phyloP scores from a whole-genome alignment of 208 protist genomes.

The Endotrypanum monterogeii region DNA sequence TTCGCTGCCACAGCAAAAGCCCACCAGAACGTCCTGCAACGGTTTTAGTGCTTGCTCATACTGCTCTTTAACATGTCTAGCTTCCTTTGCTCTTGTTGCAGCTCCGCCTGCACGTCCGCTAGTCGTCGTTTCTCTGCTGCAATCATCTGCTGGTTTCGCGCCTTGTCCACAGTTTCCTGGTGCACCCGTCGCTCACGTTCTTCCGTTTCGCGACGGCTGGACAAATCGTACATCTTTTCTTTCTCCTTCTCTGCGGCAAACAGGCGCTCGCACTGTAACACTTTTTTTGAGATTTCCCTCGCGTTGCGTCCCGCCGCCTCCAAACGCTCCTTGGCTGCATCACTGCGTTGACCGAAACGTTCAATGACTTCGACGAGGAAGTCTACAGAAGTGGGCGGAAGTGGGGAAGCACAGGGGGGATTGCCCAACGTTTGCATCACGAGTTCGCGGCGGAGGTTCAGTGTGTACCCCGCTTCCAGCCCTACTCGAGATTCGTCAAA shows the following conservation, averaged over 20 bases:
- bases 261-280: conserved; percentile 34
- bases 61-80: conserved; percentile 51
- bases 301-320: conserved; percentile 30
- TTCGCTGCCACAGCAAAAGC: background rate
- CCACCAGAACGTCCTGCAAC: conserved; percentile 1
- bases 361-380: conserved; percentile 51
- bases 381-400: conserved; percentile 31
- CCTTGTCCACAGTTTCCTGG: conserved; percentile 40
- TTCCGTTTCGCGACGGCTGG: conserved; percentile 39
- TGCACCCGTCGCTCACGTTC: conserved; percentile 57
- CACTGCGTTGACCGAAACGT: conserved; percentile 28
- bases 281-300: conserved; percentile 27
- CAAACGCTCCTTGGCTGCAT: conserved; percentile 30
- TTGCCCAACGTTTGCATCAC: conserved; percentile 46
- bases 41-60: conserved; percentile 71
- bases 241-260: conserved; percentile 58
- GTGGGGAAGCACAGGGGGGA: conserved; percentile 16
- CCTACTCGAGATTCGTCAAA: background rate
- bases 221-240: conserved; percentile 49
- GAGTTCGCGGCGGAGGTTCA: conserved; percentile 37
- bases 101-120: conserved; percentile 42
- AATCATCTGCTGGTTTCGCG: conserved; percentile 48
- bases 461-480: background rate
- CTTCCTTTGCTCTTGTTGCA: conserved; percentile 34
- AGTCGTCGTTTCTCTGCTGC: conserved; percentile 51